Conservation (phyloP, 441 rosid species). For the Syzygium syzygioides region DNA sequence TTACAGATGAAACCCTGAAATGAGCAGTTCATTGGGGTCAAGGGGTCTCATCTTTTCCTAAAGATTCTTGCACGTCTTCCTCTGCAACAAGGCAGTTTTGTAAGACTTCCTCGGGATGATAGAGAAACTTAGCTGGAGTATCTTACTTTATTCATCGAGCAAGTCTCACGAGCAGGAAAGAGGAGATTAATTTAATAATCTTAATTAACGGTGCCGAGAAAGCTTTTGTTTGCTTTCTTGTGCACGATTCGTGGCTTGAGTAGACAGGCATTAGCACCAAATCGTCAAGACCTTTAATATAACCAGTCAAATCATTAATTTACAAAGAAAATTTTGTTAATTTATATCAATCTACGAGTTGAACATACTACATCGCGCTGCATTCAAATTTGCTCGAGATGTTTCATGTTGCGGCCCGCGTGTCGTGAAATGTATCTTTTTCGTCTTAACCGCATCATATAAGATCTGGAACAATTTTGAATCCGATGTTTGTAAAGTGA, state of each 20-base stretch:
- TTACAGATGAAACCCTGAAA: neutral
- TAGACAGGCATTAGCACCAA: neutral
- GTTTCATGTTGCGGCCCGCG: neutral
- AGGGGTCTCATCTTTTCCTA: neutral
- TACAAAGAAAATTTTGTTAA: neutral
- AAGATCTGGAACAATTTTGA: too few relatives aligned
- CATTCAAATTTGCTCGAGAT: neutral
- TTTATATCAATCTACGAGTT: neutral
- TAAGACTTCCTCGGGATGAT: neutral
- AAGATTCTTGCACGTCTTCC: neutral
- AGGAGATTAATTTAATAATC: neutral
- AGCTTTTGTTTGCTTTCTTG: too few relatives aligned
- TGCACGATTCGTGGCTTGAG: neutral
- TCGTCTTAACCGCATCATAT: neutral
- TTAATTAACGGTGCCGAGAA: too few relatives aligned
- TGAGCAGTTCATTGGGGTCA: neutral
- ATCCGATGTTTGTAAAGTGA: too few relatives aligned
- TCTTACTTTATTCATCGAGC: neutral
- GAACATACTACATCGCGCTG: neutral
- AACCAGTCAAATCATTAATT: neutral
- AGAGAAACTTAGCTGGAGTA: neutral
- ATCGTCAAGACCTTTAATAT: neutral
- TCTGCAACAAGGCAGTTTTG: neutral
- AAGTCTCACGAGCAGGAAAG: neutral
- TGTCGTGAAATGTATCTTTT: neutral